phyloP scores from a whole-genome alignment of 768 basidiomycete genomes.

The Tricholoma saponaceum region DNA sequence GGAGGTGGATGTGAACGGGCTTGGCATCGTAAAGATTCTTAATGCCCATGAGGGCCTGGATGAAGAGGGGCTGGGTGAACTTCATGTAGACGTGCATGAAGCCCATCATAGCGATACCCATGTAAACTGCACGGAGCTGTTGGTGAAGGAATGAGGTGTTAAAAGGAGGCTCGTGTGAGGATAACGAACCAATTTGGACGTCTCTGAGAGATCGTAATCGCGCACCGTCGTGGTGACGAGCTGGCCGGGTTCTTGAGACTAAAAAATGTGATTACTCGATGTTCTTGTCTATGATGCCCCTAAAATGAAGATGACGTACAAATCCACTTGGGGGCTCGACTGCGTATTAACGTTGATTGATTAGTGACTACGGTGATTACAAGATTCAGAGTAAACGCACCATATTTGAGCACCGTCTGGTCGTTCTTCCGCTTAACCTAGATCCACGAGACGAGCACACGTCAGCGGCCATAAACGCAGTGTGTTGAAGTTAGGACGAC shows the following conservation, averaged over 20 bases:
- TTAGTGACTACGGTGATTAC: background rate
- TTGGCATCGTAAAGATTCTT: constrained; percentile 89
- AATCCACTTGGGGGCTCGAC: constrained; percentile 76
- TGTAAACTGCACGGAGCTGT: constrained; percentile 63
- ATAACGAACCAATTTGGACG: constrained; percentile 66
- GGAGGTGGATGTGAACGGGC: constrained; percentile 74
- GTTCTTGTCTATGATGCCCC: background rate
- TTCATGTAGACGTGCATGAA: constrained; percentile 94
- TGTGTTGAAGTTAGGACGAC: constrained; percentile 18
- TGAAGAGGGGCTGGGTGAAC: constrained; percentile 95
- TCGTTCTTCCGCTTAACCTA: constrained; percentile 96
- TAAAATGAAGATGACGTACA: constrained; percentile 41
- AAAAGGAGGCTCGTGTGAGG: background rate
- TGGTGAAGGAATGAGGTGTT: background rate
- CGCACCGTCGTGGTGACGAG: constrained; percentile 88
- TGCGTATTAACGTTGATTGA: constrained; percentile 21
- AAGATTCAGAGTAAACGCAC: constrained; percentile 28
- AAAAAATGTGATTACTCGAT: constrained; percentile 4
- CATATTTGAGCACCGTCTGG: constrained; percentile 93
- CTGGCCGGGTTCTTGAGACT: constrained; percentile 65
- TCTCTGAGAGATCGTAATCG: constrained; percentile 91
- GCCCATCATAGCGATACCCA: constrained; percentile 82
- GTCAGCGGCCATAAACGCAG: background rate
- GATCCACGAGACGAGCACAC: background rate
- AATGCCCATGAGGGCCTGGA: constrained; percentile 92